Conservation (phyloP, 1,284 basidiomycete species). For the Marasmius sp. region DNA sequence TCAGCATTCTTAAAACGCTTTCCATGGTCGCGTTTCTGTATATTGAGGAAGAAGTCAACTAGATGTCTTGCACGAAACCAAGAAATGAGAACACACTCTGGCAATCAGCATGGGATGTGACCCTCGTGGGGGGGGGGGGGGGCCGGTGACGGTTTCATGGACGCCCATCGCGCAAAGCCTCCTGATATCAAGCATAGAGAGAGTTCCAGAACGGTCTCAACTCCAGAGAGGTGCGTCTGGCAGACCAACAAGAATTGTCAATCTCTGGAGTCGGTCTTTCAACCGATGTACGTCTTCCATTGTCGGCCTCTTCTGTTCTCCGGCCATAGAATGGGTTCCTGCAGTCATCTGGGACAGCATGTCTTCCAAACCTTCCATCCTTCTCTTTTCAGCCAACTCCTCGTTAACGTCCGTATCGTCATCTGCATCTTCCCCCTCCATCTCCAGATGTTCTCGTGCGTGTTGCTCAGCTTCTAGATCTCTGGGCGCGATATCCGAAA, state of each 20-base stretch:
- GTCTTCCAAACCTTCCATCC: conserved; percentile 57
- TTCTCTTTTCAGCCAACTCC: conserved; percentile 43
- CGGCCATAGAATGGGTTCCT: conserved; percentile 8
- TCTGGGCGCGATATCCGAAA: conserved; percentile 65
- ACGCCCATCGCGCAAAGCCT: background rate
- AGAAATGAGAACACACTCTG: background rate
- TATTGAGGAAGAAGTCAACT: background rate
- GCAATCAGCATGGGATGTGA: background rate
- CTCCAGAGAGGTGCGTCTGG: conserved; percentile 3
- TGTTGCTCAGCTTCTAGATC: conserved; percentile 75
- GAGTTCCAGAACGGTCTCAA: background rate
- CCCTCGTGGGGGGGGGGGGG: background rate
- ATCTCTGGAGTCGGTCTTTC: background rate
- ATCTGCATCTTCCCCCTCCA: conserved; percentile 25
- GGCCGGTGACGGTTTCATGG: background rate
- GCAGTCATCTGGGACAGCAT: conserved; percentile 48
- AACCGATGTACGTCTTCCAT: conserved; percentile 10
- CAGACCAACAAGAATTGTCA: conserved; percentile 2
- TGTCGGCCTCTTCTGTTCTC: background rate
- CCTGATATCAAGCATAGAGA: background rate
- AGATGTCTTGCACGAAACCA: background rate
- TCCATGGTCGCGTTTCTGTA: background rate
- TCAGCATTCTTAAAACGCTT: background rate
- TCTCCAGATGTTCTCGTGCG: conserved; percentile 59
- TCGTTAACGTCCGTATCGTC: conserved; percentile 36